A percentile compares a stretch with the other conserved stretches of the same genome.
Evolutionary conservation across 768 basidiomycete species (phyloP).

Genomic region (Leccinum variicolor): DNA sequence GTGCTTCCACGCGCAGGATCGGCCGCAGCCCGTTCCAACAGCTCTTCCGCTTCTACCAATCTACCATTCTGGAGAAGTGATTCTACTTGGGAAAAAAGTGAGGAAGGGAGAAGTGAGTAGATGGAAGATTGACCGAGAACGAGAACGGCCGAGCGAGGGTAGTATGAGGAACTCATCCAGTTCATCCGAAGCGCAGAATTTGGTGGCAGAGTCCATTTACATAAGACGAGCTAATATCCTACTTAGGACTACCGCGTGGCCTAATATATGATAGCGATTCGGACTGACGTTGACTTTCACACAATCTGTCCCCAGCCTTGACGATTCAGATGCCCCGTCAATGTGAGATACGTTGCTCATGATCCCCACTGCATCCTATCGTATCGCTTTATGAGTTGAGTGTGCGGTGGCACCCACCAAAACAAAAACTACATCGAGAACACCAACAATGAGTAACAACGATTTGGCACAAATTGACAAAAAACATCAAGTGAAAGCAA

Average conservation of each 20-base stretch:
- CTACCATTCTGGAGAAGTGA: conserved; percentile 61
- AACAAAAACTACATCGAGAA: conserved; percentile 1
- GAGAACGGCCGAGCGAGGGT: conserved; percentile 67
- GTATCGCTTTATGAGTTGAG: neutral
- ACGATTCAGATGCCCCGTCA: too few species aligned
- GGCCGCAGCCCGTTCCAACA: conserved; percentile 57
- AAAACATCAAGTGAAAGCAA: conserved; percentile 15
- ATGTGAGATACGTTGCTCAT: too few species aligned
- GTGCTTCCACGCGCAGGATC: conserved; percentile 11
- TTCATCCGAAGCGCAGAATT: neutral
- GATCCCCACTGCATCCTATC: too few species aligned
- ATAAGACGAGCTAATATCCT: conserved; percentile 1
- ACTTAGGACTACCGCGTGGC: too few species aligned
- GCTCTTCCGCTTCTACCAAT: conserved; percentile 58
- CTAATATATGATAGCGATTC: too few species aligned
- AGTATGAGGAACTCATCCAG: conserved; percentile 34
- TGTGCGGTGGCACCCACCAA: neutral
- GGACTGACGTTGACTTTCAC: too few species aligned
- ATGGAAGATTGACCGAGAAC: conserved; percentile 59
- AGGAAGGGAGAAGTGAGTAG: conserved; percentile 66
- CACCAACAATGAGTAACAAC: neutral
- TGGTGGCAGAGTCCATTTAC: conserved; percentile 7
- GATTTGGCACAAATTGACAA: neutral
- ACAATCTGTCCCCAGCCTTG: too few species aligned
- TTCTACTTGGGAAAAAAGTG: conserved; percentile 70